Base-by-base conservation (phyloP, 805 yeast species). In the Ogataea trehalophila region DNA sequence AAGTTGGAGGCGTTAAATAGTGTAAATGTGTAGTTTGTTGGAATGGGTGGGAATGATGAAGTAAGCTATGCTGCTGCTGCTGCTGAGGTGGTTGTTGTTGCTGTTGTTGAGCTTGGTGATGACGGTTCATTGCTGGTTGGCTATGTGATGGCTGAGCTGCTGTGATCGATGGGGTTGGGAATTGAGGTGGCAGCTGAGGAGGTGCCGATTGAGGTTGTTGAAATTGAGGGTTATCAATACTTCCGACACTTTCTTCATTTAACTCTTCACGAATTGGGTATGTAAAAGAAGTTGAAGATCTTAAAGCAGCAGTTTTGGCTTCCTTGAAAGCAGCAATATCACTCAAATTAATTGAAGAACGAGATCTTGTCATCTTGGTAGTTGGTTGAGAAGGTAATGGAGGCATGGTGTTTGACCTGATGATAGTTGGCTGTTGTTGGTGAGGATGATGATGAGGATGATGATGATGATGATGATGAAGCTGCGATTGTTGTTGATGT, bases 261-360 rank as follows among this genome's bases (percentile, higher is more conserved):
- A 11, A 26, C 9, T 26, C 31, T 44, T 53, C 56, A 18, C 50
- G 44, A 29, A 52, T 55, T 22, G 55, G 44, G 37, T 51, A 53
- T 15, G 43, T 45, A 33, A 49, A 47, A 7, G 59, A 50, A 33
- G 44, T 22, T 5, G 51, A 43, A 22, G 57, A 51, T 33, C 62
- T 46, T 29, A 58, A 41, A 8, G 63, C 64, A 1, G 64, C 64
- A n/a, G 55, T 61, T 37, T 57, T 58, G 8, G 61, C 64, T 47
- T 64, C 69, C 47, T 61, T 65, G 23, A 61, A 59, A 18, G 60
- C 55, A n/a, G 81, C 78, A 47, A 77, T 76, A 29, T 77, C 71
- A n/a, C 81, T 75, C 44, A 81, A 64, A 57, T 80, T 80, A 33
- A 76, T 69, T 8, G 80, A 71, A 4, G 82, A 77, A 48, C 74